Percentiles rank a stretch among this genome's conserved stretches.
Evolutionary conservation across 2,329 filamentous ascomycete genomes (phyloP).

Genomic region (Cladosporium sp.): DNA sequence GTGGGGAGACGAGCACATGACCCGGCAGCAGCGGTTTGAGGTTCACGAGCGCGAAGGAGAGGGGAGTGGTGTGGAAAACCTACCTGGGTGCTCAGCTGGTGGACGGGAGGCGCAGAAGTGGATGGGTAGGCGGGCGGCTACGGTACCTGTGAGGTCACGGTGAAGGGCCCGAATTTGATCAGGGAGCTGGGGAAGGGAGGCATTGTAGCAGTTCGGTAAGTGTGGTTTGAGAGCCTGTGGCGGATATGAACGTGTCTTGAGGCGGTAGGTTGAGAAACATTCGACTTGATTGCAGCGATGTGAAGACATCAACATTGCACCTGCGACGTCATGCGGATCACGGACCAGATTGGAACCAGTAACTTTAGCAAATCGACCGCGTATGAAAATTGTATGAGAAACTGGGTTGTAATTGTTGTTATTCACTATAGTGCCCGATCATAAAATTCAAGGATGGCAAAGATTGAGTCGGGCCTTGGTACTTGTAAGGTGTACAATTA

Average conservation of each 20-base stretch:
- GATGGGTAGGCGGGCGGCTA: constrained; percentile 10
- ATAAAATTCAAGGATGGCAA: background rate
- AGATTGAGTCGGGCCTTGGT: too few relatives aligned
- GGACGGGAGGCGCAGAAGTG: background rate
- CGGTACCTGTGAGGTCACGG: constrained; percentile 46
- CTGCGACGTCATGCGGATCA: constrained; percentile 3
- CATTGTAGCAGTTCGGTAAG: background rate
- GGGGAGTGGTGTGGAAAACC: constrained; percentile 81
- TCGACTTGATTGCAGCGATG: background rate
- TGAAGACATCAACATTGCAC: background rate
- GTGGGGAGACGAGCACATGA: constrained; percentile 87
- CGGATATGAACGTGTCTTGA: background rate
- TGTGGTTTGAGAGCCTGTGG: background rate
- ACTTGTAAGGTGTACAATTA: too few relatives aligned
- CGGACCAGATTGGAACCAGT: background rate
- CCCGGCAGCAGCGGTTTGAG: constrained; percentile 91
- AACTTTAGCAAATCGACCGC: background rate
- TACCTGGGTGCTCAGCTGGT: constrained; percentile 41
- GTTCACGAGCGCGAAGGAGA: constrained; percentile 89
- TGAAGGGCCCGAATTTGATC: constrained; percentile 47
- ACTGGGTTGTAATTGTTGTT: background rate
- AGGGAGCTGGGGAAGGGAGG: constrained; percentile 41
- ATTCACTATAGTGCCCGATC: background rate
- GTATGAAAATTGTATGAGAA: too few relatives aligned
- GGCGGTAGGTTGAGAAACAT: background rate